phyloP scores from a whole-genome alignment of 306 rosid species.

The Citrullus colocynthis region DNA sequence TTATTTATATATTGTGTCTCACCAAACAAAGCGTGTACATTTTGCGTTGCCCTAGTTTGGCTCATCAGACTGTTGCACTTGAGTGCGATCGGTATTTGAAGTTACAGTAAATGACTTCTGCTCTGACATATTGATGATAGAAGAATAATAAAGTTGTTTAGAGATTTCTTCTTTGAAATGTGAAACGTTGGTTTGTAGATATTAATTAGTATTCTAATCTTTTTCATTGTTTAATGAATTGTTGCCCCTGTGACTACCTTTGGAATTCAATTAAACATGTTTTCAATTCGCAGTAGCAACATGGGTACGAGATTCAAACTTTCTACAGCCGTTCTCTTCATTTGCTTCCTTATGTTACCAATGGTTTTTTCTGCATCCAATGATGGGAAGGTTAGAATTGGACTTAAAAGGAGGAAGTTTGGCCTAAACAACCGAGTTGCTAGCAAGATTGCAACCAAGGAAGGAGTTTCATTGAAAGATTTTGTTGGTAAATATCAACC shows the following conservation, averaged over 20 bases:
- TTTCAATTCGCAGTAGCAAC: constrained; percentile 15
- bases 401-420: constrained; percentile 33
- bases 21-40: neutral
- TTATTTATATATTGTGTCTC: neutral
- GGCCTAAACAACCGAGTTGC: constrained; percentile 33
- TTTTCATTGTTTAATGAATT: neutral
- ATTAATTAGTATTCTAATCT: neutral
- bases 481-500: constrained; percentile 17
- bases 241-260: neutral
- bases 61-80: neutral
- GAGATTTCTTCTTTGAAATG: neutral
- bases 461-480: constrained; percentile 16
- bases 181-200: neutral
- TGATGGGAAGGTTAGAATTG: constrained; percentile 37
- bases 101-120: neutral
- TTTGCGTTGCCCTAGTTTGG: neutral
- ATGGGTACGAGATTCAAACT: constrained; percentile 22
- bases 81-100: neutral
- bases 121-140: neutral
- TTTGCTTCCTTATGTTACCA: constrained; percentile 29
- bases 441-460: constrained; percentile 33
- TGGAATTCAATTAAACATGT: neutral
- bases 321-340: constrained; percentile 15
- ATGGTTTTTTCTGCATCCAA: constrained; percentile 32
- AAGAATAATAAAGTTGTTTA: neutral